Evolutionary conservation across 768 basidiomycete species (phyloP).

Genomic region (Sarcodon aspratus): DNA sequence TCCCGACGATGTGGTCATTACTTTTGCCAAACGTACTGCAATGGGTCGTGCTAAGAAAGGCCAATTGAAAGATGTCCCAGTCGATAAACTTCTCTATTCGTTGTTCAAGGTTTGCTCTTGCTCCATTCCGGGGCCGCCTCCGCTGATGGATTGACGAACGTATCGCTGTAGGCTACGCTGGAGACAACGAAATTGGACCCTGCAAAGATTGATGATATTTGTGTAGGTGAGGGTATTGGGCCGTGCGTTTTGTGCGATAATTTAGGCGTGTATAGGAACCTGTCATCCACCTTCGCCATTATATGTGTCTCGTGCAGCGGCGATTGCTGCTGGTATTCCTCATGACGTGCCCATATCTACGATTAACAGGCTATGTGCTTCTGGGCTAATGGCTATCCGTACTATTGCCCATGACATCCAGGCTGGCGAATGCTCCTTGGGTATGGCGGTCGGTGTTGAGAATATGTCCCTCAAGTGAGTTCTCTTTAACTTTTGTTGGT

Average conservation of each 20-base stretch:
- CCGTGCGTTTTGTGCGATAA: not conserved
- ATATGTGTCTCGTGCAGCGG: constrained; percentile 78
- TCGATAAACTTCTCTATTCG: constrained; percentile 78
- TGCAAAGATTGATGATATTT: constrained; percentile 68
- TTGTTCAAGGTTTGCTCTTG: constrained; percentile 58
- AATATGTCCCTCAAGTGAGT: constrained; percentile 72
- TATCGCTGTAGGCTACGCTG: constrained; percentile 44
- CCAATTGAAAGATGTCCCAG: constrained; percentile 77
- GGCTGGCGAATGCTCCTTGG: constrained; percentile 74
- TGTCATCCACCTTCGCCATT: constrained; percentile 77
- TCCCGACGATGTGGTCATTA: constrained; percentile 82
- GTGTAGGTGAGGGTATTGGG: constrained; percentile 41
- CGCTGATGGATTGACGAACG: not conserved
- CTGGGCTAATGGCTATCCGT: constrained; percentile 89
- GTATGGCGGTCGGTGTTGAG: constrained; percentile 75
- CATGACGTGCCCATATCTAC: constrained; percentile 78
- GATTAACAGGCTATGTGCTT: constrained; percentile 90
- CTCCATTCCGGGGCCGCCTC: not conserved
- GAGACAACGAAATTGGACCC: constrained; percentile 59
- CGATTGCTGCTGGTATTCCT: constrained; percentile 83
- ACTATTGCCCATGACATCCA: constrained; percentile 82
- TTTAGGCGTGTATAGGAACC: constrained; percentile 36
- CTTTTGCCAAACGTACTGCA: constrained; percentile 85
- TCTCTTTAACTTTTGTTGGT: constrained; percentile 10
- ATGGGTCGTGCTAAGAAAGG: constrained; percentile 84